A percentile compares a stretch with the other conserved stretches of the same genome.
Conservation (phyloP, 371 early-diverging fungal genomes). For the Funneliformis caledonium region DNA sequence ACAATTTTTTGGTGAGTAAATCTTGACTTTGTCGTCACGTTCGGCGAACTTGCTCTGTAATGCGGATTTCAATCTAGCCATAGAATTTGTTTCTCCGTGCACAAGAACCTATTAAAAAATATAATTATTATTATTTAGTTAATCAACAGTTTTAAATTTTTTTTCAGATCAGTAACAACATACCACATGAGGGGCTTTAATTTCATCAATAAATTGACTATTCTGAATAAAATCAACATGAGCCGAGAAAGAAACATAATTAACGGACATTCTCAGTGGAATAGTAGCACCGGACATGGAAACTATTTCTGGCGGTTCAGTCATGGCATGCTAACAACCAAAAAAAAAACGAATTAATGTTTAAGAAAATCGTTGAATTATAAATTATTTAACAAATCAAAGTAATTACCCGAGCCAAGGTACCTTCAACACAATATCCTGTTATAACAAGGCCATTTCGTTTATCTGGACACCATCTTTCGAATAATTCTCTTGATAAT, state of each 20-base stretch:
- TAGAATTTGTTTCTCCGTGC: slow-evolving; percentile 99
- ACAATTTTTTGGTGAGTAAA: slow-evolving; percentile 95
- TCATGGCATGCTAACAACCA: slow-evolving; percentile 75
- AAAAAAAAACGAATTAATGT: neutral
- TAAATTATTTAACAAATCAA: neutral
- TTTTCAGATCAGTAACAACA: neutral
- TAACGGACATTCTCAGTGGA: slow-evolving; percentile 91
- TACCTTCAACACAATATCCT: slow-evolving; percentile 99
- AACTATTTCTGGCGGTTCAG: slow-evolving; percentile 93
- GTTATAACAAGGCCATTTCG: slow-evolving; percentile 98
- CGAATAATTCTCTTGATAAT: slow-evolving; percentile 96
- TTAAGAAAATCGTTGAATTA: neutral
- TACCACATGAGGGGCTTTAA: slow-evolving; percentile 95
- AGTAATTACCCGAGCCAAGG: slow-evolving; percentile 88
- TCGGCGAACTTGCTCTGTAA: slow-evolving; percentile 86
- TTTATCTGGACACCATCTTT: slow-evolving; percentile 97
- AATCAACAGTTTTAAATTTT: neutral
- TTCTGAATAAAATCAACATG: slow-evolving; percentile 99
- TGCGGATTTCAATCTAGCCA: slow-evolving; percentile 95
- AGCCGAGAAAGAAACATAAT: slow-evolving; percentile 99
- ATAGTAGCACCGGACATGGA: slow-evolving; percentile 88
- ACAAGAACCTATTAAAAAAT: slow-evolving; percentile 79
- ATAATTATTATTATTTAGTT: neutral
- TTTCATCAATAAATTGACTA: slow-evolving; percentile 97
- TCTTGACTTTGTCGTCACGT: slow-evolving; percentile 79